Base-by-base conservation (phyloP, 2,329 filamentous ascomycete species). In the Plenodomus lindquistii region DNA sequence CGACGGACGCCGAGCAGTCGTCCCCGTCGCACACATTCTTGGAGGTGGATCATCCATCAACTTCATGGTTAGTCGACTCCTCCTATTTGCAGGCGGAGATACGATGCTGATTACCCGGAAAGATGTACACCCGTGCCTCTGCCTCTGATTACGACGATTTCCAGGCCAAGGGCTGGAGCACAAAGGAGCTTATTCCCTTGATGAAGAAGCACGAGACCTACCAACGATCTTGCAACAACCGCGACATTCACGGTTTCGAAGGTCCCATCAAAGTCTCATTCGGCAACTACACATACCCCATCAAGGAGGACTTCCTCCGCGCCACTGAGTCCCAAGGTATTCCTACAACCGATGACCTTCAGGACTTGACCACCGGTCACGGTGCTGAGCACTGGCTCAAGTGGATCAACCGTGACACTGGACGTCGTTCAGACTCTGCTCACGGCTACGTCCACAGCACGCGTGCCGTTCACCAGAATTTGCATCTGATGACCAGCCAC, bases 191-290 rank as follows among this genome's bases (percentile, higher is more conserved):
- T 4, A 73, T 91, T 4, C 88, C 88, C 0, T 77, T 91, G 17
- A 91, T 91, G 87, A 87, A 77, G 75, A 91, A 91, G 76, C 85
- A 90, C 52, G 88, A 91, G 75, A 91, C 87, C 0, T 91, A 91
- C 61, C 88, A 91, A 52, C 68, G 73, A 39, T 62, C 74, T 10
- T 75, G 68, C 64, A 75, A 78, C 55, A 79, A 79, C 58, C 80
- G 81, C 53, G 85, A 88, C 9, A 69, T 88, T 18, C 89, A 93
- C 62, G 89, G 89, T 1, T 89, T 86, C 46, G 87, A 90, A 27
- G 88, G 89, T 0, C 89, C 89, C 0, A 91, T 91, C 75, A 91
- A 91, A 73, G 87, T 91, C 34, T 91, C 87, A 0, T 91, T 91
- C 55, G 69, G 87, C 31, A 90, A 90, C 72, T 87, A 90, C 72